These are phyloP conservation scores for Halophytophthora polymorphica DNA, from an alignment of 352 stramenopile species.

Conservation along the genomic window DNA sequence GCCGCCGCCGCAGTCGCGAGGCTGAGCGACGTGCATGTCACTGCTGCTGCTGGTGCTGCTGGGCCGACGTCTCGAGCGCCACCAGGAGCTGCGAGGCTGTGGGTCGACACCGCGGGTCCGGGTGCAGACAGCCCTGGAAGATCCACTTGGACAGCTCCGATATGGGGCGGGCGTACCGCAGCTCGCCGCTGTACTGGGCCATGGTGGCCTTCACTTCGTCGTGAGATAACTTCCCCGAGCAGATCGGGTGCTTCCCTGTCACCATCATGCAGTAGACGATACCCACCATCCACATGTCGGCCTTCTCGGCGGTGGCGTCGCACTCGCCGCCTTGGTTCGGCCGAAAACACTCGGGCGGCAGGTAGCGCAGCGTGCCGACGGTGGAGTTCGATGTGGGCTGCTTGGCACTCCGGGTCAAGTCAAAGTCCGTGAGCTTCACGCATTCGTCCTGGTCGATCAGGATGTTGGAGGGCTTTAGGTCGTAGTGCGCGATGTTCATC, in stretches of 20 bases:
- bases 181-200: constrained; percentile 27
- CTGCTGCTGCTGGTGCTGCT: constrained; percentile 25
- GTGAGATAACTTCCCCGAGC: constrained; percentile 52
- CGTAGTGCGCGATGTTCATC: constrained; percentile 82
- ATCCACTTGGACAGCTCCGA: constrained; percentile 66
- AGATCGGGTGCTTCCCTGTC: constrained; percentile 74
- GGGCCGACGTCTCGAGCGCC: constrained; percentile 36
- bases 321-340: constrained; percentile 48
- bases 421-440: constrained; percentile 92
- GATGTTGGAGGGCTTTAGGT: constrained; percentile 98
- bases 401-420: constrained; percentile 69
- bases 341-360: constrained; percentile 72
- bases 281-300: constrained; percentile 82
- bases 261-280: constrained; percentile 78
- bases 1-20: constrained; percentile 21
- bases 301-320: constrained; percentile 70
- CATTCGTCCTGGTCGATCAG: constrained; percentile 88
- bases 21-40: constrained; percentile 22
- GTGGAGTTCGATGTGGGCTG: constrained; percentile 55
- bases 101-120: constrained; percentile 58
- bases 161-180: constrained; percentile 39
- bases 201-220: constrained; percentile 41
- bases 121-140: constrained; percentile 63
- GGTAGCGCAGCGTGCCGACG: constrained; percentile 71
- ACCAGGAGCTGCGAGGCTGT: constrained; percentile 61